A percentile compares a stretch with the other conserved stretches of the same genome.
phyloP scores from a whole-genome alignment of 2,329 filamentous ascomycete genomes.

The Gnomoniopsis sp. region DNA sequence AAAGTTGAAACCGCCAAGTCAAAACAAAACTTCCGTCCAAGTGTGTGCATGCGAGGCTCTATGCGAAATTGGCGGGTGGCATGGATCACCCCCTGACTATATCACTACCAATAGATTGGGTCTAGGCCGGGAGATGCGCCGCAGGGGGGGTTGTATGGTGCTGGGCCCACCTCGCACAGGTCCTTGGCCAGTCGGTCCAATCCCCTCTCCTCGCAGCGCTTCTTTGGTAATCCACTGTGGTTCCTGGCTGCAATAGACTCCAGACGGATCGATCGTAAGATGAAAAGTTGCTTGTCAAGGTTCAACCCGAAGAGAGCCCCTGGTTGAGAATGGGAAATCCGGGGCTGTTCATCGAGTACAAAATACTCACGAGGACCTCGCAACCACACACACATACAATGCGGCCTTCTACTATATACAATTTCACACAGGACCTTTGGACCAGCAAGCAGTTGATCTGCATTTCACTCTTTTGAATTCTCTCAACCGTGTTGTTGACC shows the following conservation, averaged over 20 bases:
- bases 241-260: constrained; percentile 1
- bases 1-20: constrained; percentile 13
- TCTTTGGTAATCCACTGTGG: neutral
- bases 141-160: constrained; percentile 8
- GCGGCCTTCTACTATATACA: neutral
- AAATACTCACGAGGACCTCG: neutral
- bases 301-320: neutral
- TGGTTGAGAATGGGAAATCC: neutral
- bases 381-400: neutral
- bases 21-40: constrained; percentile 10
- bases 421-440: neutral
- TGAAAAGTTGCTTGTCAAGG: neutral
- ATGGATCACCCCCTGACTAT: neutral
- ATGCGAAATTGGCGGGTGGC: neutral
- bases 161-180: neutral
- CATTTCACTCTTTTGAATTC: constrained; percentile 15
- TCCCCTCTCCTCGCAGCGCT: neutral
- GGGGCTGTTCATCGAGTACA: neutral
- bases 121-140: neutral
- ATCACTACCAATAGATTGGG: neutral
- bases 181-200: neutral
- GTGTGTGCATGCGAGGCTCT: neutral
- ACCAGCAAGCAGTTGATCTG: constrained; percentile 16
- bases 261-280: constrained; percentile 8
- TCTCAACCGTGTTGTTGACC: constrained; percentile 9